phyloP scores from a whole-genome alignment of 176 grass and related monocot species.

The Sorghum bicolor region DNA sequence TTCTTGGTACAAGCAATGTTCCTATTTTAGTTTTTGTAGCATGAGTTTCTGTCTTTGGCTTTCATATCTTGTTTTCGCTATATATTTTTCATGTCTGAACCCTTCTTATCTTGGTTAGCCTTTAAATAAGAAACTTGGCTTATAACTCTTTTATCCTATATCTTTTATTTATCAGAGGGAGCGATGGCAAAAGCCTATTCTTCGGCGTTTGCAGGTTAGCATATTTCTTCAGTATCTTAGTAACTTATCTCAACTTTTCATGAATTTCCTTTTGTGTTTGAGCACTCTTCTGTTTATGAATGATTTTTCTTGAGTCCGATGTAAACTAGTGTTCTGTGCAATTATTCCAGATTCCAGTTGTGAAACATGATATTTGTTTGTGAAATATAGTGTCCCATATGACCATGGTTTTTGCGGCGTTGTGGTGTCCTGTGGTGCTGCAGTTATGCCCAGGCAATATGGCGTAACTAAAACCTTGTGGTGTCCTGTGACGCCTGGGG shows the following conservation, averaged over 20 bases:
- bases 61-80: background rate
- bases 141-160: background rate
- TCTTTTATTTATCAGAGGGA: conserved; percentile 70
- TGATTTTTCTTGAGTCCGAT: background rate
- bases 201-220: conserved; percentile 89
- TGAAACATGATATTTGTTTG: conserved; percentile 10
- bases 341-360: background rate
- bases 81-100: background rate
- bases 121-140: conserved; percentile 4
- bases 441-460: background rate
- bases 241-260: background rate
- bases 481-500: background rate
- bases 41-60: background rate
- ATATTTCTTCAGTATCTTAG: conserved; percentile 15
- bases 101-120: background rate
- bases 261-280: conserved; percentile 1
- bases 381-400: background rate
- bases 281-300: conserved; percentile 13
- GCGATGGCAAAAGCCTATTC: conserved; percentile 94
- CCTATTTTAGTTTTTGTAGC: conserved; percentile 24
- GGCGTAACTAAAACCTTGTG: background rate
- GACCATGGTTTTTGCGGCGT: background rate
- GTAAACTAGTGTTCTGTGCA: background rate
- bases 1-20: background rate
- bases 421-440: background rate